Evolutionary conservation across 2,329 filamentous ascomycete species (phyloP).

Genomic region (Talaromyces pinophilus): DNA sequence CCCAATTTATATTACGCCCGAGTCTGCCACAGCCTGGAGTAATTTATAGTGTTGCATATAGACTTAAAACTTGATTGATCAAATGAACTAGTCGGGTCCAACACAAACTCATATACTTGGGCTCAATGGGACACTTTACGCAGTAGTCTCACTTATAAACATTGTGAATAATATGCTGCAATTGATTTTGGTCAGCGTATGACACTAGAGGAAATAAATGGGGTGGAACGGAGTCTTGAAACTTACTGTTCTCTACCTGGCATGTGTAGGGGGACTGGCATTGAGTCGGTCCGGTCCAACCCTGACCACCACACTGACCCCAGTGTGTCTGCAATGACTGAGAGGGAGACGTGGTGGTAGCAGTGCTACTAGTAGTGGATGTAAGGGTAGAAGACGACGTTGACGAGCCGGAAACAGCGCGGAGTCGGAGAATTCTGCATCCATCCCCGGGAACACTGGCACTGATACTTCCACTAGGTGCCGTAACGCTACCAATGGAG

Average conservation of each 20-base stretch:
- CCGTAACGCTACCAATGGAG: neutral
- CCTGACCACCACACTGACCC: conserved; percentile 11
- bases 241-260: conserved; percentile 12
- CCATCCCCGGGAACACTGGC: conserved; percentile 1
- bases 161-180: neutral
- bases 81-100: neutral
- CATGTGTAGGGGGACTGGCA: conserved; percentile 15
- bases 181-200: neutral
- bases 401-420: neutral
- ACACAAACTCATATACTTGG: neutral
- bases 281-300: conserved; percentile 8
- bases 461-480: conserved; percentile 1
- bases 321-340: conserved; percentile 1
- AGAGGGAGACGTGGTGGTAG: neutral
- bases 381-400: neutral
- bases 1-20: too few species aligned
- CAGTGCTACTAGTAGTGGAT: neutral
- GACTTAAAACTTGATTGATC: too few species aligned
- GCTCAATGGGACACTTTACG: neutral
- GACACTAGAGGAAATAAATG: neutral
- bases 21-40: too few species aligned
- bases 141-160: neutral
- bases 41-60: too few species aligned
- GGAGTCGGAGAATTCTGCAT: conserved; percentile 4
- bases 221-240: neutral